phyloP scores from a whole-genome alignment of 108 stramenopile species.

The Cylindrotheca fusiformis region DNA sequence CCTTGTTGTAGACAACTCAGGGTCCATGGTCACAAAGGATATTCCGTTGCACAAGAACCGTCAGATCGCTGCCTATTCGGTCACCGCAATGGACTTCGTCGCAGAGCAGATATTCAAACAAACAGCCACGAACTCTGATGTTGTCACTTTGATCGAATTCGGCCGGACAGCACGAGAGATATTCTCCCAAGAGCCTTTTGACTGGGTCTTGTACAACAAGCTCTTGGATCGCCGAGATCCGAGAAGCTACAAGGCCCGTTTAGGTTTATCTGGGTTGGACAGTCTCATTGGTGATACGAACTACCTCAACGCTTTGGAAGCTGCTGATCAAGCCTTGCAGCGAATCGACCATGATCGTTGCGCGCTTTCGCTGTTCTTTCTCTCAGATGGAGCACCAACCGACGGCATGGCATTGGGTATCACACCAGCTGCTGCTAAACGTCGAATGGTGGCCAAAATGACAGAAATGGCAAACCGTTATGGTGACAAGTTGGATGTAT shows the following conservation, averaged over 20 bases:
- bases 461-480: constrained; percentile 31
- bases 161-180: constrained; percentile 27
- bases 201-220: constrained; percentile 62
- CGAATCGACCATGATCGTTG: constrained; percentile 31
- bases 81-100: constrained; percentile 52
- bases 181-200: constrained; percentile 44
- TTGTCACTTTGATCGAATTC: constrained; percentile 60
- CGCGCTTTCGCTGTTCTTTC: constrained; percentile 45
- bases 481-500: constrained; percentile 37
- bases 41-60: constrained; percentile 48
- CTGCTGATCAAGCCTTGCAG: constrained; percentile 25
- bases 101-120: constrained; percentile 53
- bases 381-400: constrained; percentile 53
- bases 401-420: constrained; percentile 26
- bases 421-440: constrained; percentile 8
- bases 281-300: constrained; percentile 14
- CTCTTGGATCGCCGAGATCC: constrained; percentile 30
- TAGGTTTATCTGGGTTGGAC: constrained; percentile 11
- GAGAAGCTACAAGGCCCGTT: constrained; percentile 8
- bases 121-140: constrained; percentile 42
- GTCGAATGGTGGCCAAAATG: constrained; percentile 7
- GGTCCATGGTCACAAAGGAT: constrained; percentile 45
- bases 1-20: constrained; percentile 60
- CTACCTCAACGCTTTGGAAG: constrained; percentile 45
- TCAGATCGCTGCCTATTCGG: constrained; percentile 49